Base-by-base conservation (phyloP, 305 asterid species). In the Solanum chacoense region DNA sequence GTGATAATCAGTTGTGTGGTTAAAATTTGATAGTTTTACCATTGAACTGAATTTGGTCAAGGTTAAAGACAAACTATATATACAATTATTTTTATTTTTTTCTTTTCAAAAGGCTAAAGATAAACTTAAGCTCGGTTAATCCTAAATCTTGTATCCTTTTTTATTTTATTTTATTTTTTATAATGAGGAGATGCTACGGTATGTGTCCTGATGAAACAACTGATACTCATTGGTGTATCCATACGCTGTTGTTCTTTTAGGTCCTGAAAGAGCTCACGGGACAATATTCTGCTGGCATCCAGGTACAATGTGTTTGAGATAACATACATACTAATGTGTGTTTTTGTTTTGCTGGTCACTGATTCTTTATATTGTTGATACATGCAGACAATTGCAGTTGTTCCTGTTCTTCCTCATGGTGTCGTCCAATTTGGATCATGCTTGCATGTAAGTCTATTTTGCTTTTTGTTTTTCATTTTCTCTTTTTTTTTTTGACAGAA, bases 331-430 rank as follows among this genome's bases (percentile, higher is more conserved):
- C 72, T 83, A 59, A 31, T 45, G 72, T 45, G 20, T 29, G 24
- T 83, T 50, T 83, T 50, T 29, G 40, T 50, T 83, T 83, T 29
- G 42, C 40, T 31, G 22, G 42, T 83, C 31, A 83, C 40, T 83
- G 40, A 85, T 38, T 10, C 28, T 38, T 31, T 12, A 42, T 84
- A 9, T 35, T 38, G 84, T 86, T 88, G 29, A n/a, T 81, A 59
- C 89, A 90, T 90, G 91, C 93, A 97, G 99, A 96, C 99, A 3
- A 80, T 97, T 87, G 98, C 93, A 13, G 96, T 94, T 67, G 90
- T 97, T 86, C 99, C 99, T 24, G 96, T 96, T 87, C 95, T 95
- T 88, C 98, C 99, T 75, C 98, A 95, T 87, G 99, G 99, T 12
- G 99, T 97, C 55, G 96, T 97, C 89, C 99, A 96, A 84, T 95